Evolutionary conservation across 805 yeast genomes (phyloP).

Genomic region (Ogataea nonfermentans): DNA sequence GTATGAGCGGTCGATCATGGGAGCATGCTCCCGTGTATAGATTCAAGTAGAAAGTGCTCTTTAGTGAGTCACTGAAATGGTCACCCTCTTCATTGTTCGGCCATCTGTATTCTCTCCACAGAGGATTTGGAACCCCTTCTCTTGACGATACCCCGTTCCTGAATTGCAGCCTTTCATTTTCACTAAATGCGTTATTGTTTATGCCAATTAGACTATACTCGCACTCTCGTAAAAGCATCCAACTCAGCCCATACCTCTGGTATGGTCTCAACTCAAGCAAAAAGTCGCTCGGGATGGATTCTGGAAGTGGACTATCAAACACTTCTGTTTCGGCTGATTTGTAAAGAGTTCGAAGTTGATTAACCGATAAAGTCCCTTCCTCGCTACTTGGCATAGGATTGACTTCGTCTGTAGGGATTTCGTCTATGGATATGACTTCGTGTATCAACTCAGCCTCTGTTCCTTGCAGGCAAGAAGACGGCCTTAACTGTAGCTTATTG

Average conservation of each 20-base stretch:
- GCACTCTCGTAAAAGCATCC: constrained; percentile 84
- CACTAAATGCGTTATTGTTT: constrained; percentile 25
- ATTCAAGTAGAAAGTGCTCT: constrained; percentile 62
- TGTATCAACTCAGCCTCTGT: too few relatives aligned
- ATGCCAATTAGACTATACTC: constrained; percentile 48
- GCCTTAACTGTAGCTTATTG: constrained; percentile 11
- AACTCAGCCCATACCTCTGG: constrained; percentile 80
- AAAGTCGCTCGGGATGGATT: constrained; percentile 57
- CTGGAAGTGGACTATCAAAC: constrained; percentile 56
- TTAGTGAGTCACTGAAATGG: not conserved
- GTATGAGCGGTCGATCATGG: constrained; percentile 60
- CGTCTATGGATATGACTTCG: too few relatives aligned
- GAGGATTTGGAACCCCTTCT: constrained; percentile 68
- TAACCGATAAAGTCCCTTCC: constrained; percentile 44
- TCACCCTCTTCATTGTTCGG: constrained; percentile 39
- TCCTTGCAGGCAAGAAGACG: not conserved
- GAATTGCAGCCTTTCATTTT: constrained; percentile 24
- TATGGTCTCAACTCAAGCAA: constrained; percentile 63
- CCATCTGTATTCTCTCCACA: constrained; percentile 82
- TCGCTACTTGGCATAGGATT: constrained; percentile 1
- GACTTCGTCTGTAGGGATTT: too few relatives aligned
- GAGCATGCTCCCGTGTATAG: constrained; percentile 79
- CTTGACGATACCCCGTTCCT: constrained; percentile 31
- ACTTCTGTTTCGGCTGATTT: constrained; percentile 52
- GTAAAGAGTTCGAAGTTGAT: constrained; percentile 76